Percentiles rank a stretch among this genome's conserved stretches.
Evolutionary conservation across 2,329 filamentous ascomycete genomes (phyloP).

Genomic region (Trichoderma breve): DNA sequence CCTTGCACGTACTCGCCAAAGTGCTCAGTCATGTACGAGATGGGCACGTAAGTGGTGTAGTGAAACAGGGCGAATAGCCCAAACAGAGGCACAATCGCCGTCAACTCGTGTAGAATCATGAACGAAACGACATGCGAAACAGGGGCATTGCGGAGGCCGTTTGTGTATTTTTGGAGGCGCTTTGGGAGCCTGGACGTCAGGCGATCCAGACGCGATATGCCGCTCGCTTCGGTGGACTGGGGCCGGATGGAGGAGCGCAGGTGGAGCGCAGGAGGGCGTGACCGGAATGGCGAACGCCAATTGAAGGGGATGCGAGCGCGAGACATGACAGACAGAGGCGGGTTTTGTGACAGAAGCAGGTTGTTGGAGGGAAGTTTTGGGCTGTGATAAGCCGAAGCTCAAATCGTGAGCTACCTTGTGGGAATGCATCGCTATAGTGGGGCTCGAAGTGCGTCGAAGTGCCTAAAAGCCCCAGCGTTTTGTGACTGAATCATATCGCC

Average conservation of each 20-base stretch:
- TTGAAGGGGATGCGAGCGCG: constrained; percentile 25
- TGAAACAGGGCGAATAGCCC: constrained; percentile 76
- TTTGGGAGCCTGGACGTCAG: constrained; percentile 58
- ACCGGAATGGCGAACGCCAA: constrained; percentile 26
- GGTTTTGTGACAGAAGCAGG: background rate
- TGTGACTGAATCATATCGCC: background rate
- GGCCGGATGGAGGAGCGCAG: constrained; percentile 22
- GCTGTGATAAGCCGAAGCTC: background rate
- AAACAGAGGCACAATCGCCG: constrained; percentile 76
- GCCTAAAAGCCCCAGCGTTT: background rate
- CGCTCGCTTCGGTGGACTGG: constrained; percentile 30
- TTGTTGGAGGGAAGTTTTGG: background rate
- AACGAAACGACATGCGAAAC: constrained; percentile 83
- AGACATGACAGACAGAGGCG: constrained; percentile 26
- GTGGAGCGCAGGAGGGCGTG: constrained; percentile 14
- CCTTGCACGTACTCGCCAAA: constrained; percentile 54
- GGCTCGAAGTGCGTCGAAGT: background rate
- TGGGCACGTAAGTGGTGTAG: constrained; percentile 71
- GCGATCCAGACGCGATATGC: constrained; percentile 39
- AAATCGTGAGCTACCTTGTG: background rate
- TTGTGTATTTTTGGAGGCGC: constrained; percentile 67
- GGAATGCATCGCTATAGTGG: background rate
- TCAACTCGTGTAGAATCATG: constrained; percentile 86
- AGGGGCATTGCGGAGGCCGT: constrained; percentile 70
- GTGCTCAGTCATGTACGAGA: constrained; percentile 48